These are phyloP conservation scores for Boechera retrofracta DNA, from an alignment of 345 rosid species.

Conservation along the genomic window DNA sequence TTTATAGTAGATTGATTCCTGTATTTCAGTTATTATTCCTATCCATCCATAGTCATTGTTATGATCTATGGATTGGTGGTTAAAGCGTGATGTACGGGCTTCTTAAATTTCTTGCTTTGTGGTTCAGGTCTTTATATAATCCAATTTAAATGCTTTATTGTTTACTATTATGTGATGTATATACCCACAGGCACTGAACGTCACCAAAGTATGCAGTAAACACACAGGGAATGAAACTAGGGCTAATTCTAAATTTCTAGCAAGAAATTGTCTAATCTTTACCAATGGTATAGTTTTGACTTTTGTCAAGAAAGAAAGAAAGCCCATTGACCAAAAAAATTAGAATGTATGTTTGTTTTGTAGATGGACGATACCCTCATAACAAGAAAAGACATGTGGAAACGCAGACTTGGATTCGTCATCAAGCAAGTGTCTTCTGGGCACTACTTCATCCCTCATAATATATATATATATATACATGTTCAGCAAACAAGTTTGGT, in stretches of 20 bases:
- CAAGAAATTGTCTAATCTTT: too few species aligned
- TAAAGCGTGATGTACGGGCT: slow-evolving; percentile 5
- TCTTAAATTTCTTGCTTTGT: not conserved
- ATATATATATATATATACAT: too few species aligned
- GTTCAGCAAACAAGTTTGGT: not conserved
- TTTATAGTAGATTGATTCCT: slow-evolving; percentile 1
- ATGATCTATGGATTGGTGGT: not conserved
- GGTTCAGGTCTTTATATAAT: slow-evolving; percentile 1
- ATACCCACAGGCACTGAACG: too few species aligned
- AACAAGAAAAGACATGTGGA: not conserved
- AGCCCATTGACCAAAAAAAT: too few species aligned
- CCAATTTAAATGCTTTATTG: not conserved
- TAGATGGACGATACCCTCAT: not conserved
- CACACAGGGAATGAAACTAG: too few species aligned
- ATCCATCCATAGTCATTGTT: not conserved
- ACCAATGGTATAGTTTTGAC: too few species aligned
- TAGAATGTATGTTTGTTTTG: not conserved
- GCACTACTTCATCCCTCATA: not conserved
- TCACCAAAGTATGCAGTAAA: too few species aligned
- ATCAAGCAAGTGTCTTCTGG: not conserved
- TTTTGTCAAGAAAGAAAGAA: too few species aligned
- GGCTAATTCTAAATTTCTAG: too few species aligned
- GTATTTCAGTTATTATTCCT: not conserved
- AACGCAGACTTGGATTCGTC: not conserved
- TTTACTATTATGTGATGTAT: too few species aligned